Base-by-base conservation (phyloP, 164 flowering plant species). In the Pachysandra terminalis region DNA sequence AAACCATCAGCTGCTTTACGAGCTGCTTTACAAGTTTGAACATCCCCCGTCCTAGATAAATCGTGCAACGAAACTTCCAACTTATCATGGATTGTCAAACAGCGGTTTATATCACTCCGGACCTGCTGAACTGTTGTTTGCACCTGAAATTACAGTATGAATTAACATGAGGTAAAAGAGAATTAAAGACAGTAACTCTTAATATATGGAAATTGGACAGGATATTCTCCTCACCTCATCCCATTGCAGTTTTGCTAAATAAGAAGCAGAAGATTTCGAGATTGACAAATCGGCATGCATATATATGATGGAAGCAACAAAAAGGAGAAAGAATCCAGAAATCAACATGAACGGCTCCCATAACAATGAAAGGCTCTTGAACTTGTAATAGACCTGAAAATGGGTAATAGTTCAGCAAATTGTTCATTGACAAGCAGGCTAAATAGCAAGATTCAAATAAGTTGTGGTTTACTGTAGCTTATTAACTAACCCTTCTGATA, bases 301-400 rank as follows among this genome's bases (percentile, higher is more conserved):
- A 68, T 88, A 91, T 0, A 80, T 74, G 53, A 93, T 85, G 77
- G 97, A 85, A 5, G 95, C 75, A 70, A 90, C 64, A 71, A 93
- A 96, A 19, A 93, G 73, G 71, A 81, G 64, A 85, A 96, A 86
- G 79, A 89, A 83, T 63, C 97, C 97, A 67, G 66, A 81, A 32
- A 93, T 87, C 83, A 96, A 74, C 97, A 96, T 90, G 71, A 93
- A 51, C 53, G 98, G 99, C 78, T 96, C 97, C 74, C 79, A 72
- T 17, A 96, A 83, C 83, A 96, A 75, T 9, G 90, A 84, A 53
- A 93, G 67, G 72, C 61, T 81, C 86, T 70, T 86, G 86, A 93
- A 93, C 75, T 78, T 93, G 95, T 96, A 96, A 68, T 90, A 91
- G 61, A 96, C 95, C 99, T 95, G 95, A 57, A 78, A 72, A 56